A percentile compares a stretch with the other conserved stretches of the same genome.
These are phyloP conservation scores for Aspergillus baeticus DNA, from an alignment of 495 filamentous ascomycete species.

Conservation along the genomic window DNA sequence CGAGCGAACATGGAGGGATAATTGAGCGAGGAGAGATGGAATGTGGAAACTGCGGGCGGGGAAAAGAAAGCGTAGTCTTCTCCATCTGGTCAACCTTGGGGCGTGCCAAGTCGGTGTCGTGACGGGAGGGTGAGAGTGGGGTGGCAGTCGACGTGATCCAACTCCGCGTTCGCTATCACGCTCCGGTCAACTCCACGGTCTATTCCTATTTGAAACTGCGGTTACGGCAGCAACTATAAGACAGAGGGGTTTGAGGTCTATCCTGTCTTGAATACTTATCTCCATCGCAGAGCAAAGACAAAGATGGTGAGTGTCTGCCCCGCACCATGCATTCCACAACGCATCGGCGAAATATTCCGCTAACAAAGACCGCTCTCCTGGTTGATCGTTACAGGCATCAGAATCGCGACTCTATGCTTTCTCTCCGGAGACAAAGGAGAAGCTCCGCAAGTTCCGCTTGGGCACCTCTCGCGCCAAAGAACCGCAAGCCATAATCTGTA, in stretches of 20 bases:
- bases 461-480: slow-evolving; percentile 83
- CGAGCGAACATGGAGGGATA: slow-evolving; percentile 65
- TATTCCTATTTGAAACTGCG: not conserved
- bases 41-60: not conserved
- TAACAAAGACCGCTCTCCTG: slow-evolving; percentile 4
- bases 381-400: slow-evolving; percentile 50
- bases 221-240: not conserved
- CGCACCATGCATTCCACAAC: slow-evolving; percentile 2
- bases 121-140: not conserved
- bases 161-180: slow-evolving; percentile 1
- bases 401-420: slow-evolving; percentile 92
- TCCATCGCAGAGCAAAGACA: not conserved
- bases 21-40: not conserved
- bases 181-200: not conserved
- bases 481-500: slow-evolving; percentile 93
- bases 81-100: not conserved
- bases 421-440: slow-evolving; percentile 80
- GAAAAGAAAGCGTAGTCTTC: not conserved
- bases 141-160: not conserved
- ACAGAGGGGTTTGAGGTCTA: not conserved
- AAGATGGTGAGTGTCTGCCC: slow-evolving; percentile 19
- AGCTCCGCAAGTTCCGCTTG: slow-evolving; percentile 89
- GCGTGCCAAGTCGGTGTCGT: not conserved
- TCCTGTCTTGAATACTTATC: no score
- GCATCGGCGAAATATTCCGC: not conserved